phyloP scores from a whole-genome alignment of 257 asterid species.

The Coffea canephora region DNA sequence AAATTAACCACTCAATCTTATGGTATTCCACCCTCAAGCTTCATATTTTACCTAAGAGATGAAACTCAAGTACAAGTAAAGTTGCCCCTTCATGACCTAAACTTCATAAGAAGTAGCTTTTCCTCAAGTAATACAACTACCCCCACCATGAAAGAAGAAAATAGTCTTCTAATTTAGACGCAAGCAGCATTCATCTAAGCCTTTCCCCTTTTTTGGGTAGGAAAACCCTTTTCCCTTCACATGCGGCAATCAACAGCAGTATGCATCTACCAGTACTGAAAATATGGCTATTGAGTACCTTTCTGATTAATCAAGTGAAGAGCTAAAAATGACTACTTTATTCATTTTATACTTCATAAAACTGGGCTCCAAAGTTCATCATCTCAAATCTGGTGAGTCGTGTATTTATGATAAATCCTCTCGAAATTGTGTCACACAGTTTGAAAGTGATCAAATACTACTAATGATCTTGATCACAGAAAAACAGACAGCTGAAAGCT shows the following conservation, averaged over 20 bases:
- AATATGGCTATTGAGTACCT: not conserved
- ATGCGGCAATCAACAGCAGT: not conserved
- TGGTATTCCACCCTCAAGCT: not conserved
- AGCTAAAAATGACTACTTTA: too few relatives aligned
- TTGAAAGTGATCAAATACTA: not conserved
- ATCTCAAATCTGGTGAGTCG: not conserved
- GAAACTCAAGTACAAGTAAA: not conserved
- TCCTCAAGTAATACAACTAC: not conserved
- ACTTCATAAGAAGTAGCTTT: not conserved
- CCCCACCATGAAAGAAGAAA: not conserved
- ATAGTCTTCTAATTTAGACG: not conserved
- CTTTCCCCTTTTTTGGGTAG: not conserved
- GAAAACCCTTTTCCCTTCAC: not conserved
- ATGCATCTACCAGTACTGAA: not conserved
- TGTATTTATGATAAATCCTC: not conserved
- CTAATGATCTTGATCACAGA: not conserved
- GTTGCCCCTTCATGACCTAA: not conserved
- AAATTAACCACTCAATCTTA: not conserved
- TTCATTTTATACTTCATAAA: not conserved
- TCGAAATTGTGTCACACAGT: not conserved
- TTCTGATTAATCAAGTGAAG: not conserved
- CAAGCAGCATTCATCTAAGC: not conserved
- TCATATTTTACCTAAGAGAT: not conserved
- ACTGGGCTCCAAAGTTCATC: not conserved
- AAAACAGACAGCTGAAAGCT: not conserved